Evolutionary conservation across 805 yeast species (phyloP), one percentile per base, ranked within the genome.

Genomic region (Isabelozyma heimii): DNA sequence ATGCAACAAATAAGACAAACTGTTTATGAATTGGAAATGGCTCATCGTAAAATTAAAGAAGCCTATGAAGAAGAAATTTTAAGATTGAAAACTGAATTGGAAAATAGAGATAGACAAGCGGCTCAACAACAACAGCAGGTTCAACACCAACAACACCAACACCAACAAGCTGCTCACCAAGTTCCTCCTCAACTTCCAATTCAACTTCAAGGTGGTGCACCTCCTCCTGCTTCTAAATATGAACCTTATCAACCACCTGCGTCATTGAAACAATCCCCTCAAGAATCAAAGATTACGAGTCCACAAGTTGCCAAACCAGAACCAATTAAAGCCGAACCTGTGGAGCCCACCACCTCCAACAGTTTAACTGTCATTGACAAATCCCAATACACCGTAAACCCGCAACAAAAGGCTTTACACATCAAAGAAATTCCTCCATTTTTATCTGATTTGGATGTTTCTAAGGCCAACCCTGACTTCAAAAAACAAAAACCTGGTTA

Each of bases 1-100:
- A 84, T 92, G 81, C 91, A 91, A 64, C 96, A 89, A 66, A 91
- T 92, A 50, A 82, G 97, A 61, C 95, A 91, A 62, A 89, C 97
- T 9, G 96, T 92, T 27, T 91, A 85, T 63, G 98, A 94, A 65
- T 80, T 92, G 60, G 97, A 92, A 68, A 81, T 86, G 80, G 92
- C 96, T 38, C 98, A 92, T 73, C 80, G 96, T 58, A 89, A 89
- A 65, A 88, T 94, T 80, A 91, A 92, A 72, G 97, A 92, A 62
- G 91, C 91, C 43, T 94, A 92, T 70, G 97, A 92, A 68, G 96
- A 89, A 60, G 98, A 92, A 70, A 87, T 94, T 48, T 75, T 82
- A 63, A 79, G 94, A 57, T 79, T 92, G 68, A 91, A 92, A 68
- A 83, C 84, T 54, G 97, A 91, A 65, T 77, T 92, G 56, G 97